A percentile compares a stretch with the other conserved stretches of the same genome.
Evolutionary conservation across 495 filamentous ascomycete species (phyloP).

Genomic region (Emericellopsis terricola): DNA sequence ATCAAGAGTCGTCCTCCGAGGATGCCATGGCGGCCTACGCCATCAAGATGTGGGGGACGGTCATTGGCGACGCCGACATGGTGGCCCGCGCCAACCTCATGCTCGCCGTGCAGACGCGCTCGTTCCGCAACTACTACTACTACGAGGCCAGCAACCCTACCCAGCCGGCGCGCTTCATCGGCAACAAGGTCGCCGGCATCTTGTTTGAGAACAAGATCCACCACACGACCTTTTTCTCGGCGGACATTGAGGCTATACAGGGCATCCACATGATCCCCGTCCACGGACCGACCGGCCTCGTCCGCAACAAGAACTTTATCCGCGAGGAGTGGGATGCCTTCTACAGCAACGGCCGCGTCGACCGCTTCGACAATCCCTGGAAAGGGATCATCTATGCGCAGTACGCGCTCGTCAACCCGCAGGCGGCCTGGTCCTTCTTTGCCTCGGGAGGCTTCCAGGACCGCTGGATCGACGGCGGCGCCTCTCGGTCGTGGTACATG

Average conservation of each 20-base stretch:
- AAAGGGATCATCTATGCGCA: slow-evolving; percentile 74
- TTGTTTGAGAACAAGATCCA: slow-evolving; percentile 95
- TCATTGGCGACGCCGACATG: slow-evolving; percentile 57
- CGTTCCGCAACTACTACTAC: slow-evolving; percentile 66
- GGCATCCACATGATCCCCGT: slow-evolving; percentile 96
- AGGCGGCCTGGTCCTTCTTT: slow-evolving; percentile 59
- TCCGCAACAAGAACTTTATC: slow-evolving; percentile 55
- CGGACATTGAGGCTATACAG: slow-evolving; percentile 66
- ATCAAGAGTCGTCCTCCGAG: slow-evolving; percentile 86
- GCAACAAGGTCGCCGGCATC: slow-evolving; percentile 82
- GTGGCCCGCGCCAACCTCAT: slow-evolving; percentile 73
- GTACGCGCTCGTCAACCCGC: slow-evolving; percentile 58
- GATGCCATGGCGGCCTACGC: slow-evolving; percentile 80
- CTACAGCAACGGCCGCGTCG: slow-evolving; percentile 44
- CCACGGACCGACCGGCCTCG: slow-evolving; percentile 50
- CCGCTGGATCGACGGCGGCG: slow-evolving; percentile 71
- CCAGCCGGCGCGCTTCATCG: slow-evolving; percentile 59
- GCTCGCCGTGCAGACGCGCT: slow-evolving; percentile 54
- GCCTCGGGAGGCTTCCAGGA: slow-evolving; percentile 41
- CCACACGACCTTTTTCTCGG: slow-evolving; percentile 86
- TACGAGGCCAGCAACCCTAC: slow-evolving; percentile 50
- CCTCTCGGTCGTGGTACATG: slow-evolving; percentile 77
- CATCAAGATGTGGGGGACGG: slow-evolving; percentile 84
- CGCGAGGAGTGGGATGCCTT: slow-evolving; percentile 74
- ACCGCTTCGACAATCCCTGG: slow-evolving; percentile 56